Evolutionary conservation across 1,284 basidiomycete genomes (phyloP).

Genomic region (Ceratobasidium sp.): DNA sequence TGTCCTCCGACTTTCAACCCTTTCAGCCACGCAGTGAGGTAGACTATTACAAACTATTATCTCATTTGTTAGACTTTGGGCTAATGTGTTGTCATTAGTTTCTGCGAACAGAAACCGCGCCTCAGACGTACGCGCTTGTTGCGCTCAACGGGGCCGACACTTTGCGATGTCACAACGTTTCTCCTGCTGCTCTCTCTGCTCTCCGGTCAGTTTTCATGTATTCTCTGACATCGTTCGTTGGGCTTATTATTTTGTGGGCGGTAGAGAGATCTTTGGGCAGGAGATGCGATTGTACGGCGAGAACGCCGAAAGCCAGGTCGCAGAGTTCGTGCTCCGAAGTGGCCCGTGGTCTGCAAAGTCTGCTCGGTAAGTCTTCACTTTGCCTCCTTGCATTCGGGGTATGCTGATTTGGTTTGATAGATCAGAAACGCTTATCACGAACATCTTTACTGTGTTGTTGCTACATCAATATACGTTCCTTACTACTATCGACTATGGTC

Average conservation of each 20-base stretch:
- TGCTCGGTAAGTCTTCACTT: not conserved
- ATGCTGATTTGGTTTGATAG: not conserved
- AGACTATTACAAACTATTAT: too few relatives aligned
- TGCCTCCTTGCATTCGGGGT: not conserved
- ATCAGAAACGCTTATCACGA: slow-evolving; percentile 72
- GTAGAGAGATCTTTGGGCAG: slow-evolving; percentile 23
- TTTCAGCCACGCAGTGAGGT: too few relatives aligned
- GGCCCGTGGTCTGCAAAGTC: slow-evolving; percentile 24
- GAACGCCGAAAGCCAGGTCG: slow-evolving; percentile 3
- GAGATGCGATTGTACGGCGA: slow-evolving; percentile 34
- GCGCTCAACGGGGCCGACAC: slow-evolving; percentile 37
- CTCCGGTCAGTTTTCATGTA: not conserved
- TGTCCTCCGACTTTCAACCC: too few relatives aligned
- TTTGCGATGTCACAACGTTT: slow-evolving; percentile 28
- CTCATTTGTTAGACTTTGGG: too few relatives aligned
- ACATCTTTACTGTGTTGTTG: slow-evolving; percentile 70
- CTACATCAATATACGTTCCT: slow-evolving; percentile 70
- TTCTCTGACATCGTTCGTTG: not conserved
- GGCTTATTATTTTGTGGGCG: not conserved
- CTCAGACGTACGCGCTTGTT: slow-evolving; percentile 38
- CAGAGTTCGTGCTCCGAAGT: slow-evolving; percentile 33
- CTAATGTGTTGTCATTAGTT: too few relatives aligned
- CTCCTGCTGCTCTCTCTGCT: slow-evolving; percentile 15
- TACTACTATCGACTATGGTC: slow-evolving; percentile 77
- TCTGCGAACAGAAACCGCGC: slow-evolving; percentile 5